Evolutionary conservation across 2,329 filamentous ascomycete genomes (phyloP), one percentile per base, ranked within the genome.

Genomic region (Penicillium janthinellum): DNA sequence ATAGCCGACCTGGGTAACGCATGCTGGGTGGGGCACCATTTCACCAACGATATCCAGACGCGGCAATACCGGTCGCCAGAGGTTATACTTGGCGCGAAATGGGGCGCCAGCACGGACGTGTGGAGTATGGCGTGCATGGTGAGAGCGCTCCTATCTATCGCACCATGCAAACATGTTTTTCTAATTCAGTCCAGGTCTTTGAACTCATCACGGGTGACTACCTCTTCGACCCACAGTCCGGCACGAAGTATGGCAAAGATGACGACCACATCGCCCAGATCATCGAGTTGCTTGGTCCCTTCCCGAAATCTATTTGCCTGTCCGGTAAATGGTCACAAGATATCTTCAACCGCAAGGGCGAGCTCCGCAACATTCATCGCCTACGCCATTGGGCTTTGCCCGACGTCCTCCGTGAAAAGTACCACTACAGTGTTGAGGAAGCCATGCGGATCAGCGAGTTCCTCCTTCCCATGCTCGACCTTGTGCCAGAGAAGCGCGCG

Each of bases 51-150:
- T 75, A 99, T 99, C 71, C 95, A 99, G 76, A 99, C 95, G 8
- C 86, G 95, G 71, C 95, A 99, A 78, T 99, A 99, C 77, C 86
- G 95, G 58, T 98, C 95, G 1, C 95, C 95, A 1, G 95, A 99
- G 78, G 95, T 99, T 58, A 98, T 99, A 61, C 82, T 99, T 20
- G 95, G 95, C 41, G 88, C 92, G 3, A 98, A 98, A 81, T 99
- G 95, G 95, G 95, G 95, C 67, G 95, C 95, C n/a, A 98, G 94
- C 74, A 98, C 95, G 1, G 95, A 99, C 78, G 91, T 98, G 7
- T 99, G 95, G 95, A 98, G 94, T 79, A 99, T 99, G 95, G 93
- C 95, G 60, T 91, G 91, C 67, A 99, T 99, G 95, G 95, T 98
- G 84, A 70, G 87, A 73, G 51, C 56, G 37, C 2, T 50, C 3